phyloP scores from a whole-genome alignment of 345 rosid genomes.

The Mercurialis annua region DNA sequence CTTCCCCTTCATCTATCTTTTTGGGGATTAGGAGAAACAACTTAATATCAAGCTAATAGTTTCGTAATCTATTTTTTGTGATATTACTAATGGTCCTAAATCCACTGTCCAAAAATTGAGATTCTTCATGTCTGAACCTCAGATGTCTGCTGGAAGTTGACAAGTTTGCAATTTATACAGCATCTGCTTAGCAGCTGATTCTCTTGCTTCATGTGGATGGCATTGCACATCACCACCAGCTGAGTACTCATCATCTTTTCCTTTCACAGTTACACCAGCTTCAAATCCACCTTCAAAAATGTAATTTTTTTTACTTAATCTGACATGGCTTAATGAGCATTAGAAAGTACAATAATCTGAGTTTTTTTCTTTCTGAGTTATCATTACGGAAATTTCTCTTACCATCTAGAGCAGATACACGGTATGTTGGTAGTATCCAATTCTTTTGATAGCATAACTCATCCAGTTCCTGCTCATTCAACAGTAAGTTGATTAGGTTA shows the following conservation, averaged over 20 bases:
- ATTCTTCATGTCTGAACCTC: no score
- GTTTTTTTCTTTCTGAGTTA: background rate
- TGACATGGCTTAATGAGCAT: background rate
- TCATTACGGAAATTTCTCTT: slow-evolving; percentile 22
- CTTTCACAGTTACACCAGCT: slow-evolving; percentile 47
- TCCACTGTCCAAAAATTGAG: no score
- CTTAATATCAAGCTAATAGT: background rate
- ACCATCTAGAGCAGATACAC: slow-evolving; percentile 49
- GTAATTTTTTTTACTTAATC: background rate
- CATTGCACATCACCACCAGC: slow-evolving; percentile 27
- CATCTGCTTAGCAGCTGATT: slow-evolving; percentile 53
- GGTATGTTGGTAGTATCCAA: slow-evolving; percentile 65
- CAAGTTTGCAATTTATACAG: slow-evolving; percentile 28
- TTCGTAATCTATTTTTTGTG: background rate
- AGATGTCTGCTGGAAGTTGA: no score
- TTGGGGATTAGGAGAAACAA: background rate
- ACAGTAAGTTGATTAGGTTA: background rate
- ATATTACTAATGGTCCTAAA: no score
- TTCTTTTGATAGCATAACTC: slow-evolving; percentile 41
- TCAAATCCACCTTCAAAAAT: slow-evolving; percentile 48
- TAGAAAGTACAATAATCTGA: background rate
- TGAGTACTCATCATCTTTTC: slow-evolving; percentile 28
- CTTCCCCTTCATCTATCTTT: background rate
- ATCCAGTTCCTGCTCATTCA: slow-evolving; percentile 57
- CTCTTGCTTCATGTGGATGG: slow-evolving; percentile 51